Evolutionary conservation across 192 early-diverging fungal genomes (phyloP).

Genomic region (Backusella macrospora): DNA sequence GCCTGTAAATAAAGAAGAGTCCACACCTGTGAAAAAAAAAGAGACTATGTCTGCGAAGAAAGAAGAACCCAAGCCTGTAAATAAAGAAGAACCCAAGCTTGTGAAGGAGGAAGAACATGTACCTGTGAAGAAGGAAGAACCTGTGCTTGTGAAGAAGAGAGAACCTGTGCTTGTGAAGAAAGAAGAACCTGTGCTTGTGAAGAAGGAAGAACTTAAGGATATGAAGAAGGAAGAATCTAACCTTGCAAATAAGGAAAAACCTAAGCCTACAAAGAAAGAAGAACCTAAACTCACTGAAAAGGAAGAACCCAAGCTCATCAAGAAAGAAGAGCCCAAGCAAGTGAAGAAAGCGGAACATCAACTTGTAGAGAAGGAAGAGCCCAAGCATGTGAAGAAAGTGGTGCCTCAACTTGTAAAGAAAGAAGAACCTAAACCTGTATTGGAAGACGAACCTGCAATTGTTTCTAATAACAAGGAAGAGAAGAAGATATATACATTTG

Average conservation of each 20-base stretch:
- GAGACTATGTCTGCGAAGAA: not conserved
- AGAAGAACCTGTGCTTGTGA: not conserved
- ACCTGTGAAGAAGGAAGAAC: not conserved
- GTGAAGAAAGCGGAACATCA: not conserved
- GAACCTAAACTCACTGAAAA: not conserved
- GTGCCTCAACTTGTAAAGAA: constrained; percentile 22
- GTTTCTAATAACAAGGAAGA: not conserved
- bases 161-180: not conserved
- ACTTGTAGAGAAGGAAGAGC: not conserved
- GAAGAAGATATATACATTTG: not conserved
- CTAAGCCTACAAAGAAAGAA: not conserved
- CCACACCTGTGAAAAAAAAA: not conserved
- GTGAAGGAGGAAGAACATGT: not conserved
- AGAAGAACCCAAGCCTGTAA: not conserved
- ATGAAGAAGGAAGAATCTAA: not conserved
- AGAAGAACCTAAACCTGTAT: constrained; percentile 21
- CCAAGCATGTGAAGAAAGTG: constrained; percentile 17
- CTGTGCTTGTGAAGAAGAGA: not conserved
- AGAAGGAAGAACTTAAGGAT: not conserved
- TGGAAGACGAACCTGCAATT: not conserved
- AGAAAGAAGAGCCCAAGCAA: not conserved
- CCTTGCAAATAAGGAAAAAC: not conserved
- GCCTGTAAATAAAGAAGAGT: not conserved
- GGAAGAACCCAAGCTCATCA: not conserved
- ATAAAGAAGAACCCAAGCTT: not conserved